Evolutionary conservation across 495 filamentous ascomycete species (phyloP).

Genomic region (Daldinia concentrica): DNA sequence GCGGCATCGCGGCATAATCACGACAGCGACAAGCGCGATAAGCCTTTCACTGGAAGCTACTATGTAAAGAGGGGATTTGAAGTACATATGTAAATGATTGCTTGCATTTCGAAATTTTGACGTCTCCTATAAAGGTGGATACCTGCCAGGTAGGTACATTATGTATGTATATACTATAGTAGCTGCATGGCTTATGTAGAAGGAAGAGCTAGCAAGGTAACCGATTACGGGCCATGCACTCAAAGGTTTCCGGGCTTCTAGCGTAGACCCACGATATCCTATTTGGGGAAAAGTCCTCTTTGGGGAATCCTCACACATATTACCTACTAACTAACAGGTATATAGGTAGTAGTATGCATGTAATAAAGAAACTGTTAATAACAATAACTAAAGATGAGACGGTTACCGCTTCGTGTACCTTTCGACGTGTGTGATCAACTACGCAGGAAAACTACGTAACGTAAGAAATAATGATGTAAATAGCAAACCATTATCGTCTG

Average conservation of each 20-base stretch:
- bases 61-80: slow-evolving; percentile 20
- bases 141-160: not conserved
- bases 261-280: slow-evolving; percentile 29
- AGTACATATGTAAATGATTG: slow-evolving; percentile 6
- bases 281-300: not conserved
- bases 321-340: not conserved
- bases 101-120: slow-evolving; percentile 30
- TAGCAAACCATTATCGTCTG: not conserved
- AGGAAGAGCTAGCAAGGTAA: slow-evolving; percentile 17
- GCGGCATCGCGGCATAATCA: slow-evolving; percentile 18
- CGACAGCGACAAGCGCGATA: slow-evolving; percentile 9
- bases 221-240: slow-evolving; percentile 23
- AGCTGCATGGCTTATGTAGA: not conserved
- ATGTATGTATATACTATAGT: not conserved
- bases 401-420: slow-evolving; percentile 21
- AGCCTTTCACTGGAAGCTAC: slow-evolving; percentile 14
- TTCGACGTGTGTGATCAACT: slow-evolving; percentile 37
- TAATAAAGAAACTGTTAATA: too few species aligned
- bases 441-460: slow-evolving; percentile 1
- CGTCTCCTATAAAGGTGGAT: slow-evolving; percentile 25
- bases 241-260: slow-evolving; percentile 20
- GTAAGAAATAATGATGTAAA: slow-evolving; percentile 10
- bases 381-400: slow-evolving; percentile 23
- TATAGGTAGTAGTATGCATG: too few species aligned
- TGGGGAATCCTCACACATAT: slow-evolving; percentile 4